phyloP scores from a whole-genome alignment of 225 moss, liverwort and hornwort genomes.

The Bryum argenteum region DNA sequence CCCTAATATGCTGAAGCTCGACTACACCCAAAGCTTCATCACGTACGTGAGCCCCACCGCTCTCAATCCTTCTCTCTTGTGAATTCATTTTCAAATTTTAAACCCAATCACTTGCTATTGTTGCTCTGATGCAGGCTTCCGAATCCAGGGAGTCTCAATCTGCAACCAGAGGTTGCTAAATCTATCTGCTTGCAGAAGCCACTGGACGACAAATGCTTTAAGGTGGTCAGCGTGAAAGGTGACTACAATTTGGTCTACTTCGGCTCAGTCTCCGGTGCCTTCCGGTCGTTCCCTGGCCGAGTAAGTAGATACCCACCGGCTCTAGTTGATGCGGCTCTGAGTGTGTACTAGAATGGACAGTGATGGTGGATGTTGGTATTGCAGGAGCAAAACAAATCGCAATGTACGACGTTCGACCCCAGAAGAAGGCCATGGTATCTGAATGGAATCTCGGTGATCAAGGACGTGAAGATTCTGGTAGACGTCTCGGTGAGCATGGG shows the following conservation, averaged over 20 bases:
- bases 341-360: no score
- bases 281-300: constrained; percentile 25
- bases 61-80: neutral
- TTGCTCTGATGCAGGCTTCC: constrained; percentile 18
- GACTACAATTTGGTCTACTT: constrained; percentile 21
- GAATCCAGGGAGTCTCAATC: constrained; percentile 2
- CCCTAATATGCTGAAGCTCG: neutral
- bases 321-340: no score
- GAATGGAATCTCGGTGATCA: neutral
- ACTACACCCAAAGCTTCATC: constrained; percentile 24
- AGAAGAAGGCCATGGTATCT: neutral
- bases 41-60: constrained; percentile 23
- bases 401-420: neutral
- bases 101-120: neutral
- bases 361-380: no score
- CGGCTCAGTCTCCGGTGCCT: constrained; percentile 21
- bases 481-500: neutral
- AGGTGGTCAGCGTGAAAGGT: neutral
- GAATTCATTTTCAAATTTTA: no score
- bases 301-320: neutral
- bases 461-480: neutral
- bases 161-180: constrained; percentile 20
- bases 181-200: constrained; percentile 24
- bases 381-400: neutral
- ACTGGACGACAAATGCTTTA: constrained; percentile 16